Evolutionary conservation across 345 rosid genomes (phyloP), one percentile per base, ranked within the genome.

Genomic region (Aquilaria malaccensis): DNA sequence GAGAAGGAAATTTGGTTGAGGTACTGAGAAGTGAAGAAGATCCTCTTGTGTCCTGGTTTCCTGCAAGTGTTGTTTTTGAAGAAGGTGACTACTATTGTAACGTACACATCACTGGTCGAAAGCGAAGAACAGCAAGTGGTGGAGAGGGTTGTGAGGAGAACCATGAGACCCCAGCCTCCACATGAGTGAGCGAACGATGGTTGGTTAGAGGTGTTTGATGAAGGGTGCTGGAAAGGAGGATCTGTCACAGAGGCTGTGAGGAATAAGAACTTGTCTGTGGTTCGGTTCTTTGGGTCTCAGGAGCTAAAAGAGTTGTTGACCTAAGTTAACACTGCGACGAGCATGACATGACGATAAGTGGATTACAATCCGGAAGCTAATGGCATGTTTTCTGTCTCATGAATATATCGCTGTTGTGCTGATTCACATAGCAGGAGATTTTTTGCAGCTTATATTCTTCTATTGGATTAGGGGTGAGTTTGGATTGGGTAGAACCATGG

Each of bases 141-240:
- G 29, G 78, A 76, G 78, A 73, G 59, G 74, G 70, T 72, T 46
- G 41, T 2, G 2, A 45, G 59, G 55, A 64, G 48, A 59, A 71
- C 59, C 63, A 71, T 79, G 33, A 70, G 79, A 64, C 79, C 79
- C 53, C 41, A 13, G 67, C 82, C 82, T 59, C 66, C 55, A 37
- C 30, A 1, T 14, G 64, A 43, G 64, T 45, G 50, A 7, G 66
- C 66, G 37, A 70, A 67, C 65, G 80, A 47, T n/a, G 31, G 73
- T 67, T 58, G 76, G 83, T 55, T 79, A 75, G 77, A 79, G 55
- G 79, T 75, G 58, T 75, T 79, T 72, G 77, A 79, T 67, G 37
- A 13, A 52, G 58, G 52, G 6, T 67, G 76, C 45, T 79, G 77
- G 83, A 75, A 72, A 61, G 72, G 59, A 22, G 80, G 77, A 46